phyloP scores from a whole-genome alignment of 352 stramenopile species.

The Phytopythium ostracodes region DNA sequence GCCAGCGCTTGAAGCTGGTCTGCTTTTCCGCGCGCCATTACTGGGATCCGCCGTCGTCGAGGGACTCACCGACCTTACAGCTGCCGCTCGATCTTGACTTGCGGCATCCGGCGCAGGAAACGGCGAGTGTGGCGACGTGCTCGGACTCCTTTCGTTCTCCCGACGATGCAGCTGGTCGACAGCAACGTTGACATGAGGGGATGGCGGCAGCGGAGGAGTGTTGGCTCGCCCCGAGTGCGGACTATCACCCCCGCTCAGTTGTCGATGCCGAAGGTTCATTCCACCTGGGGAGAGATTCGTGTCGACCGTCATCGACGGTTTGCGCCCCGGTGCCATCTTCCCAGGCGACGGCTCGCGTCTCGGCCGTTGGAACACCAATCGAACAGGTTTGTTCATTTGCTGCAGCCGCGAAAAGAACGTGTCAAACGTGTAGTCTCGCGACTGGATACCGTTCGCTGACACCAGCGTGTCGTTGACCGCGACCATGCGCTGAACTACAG shows the following conservation, averaged over 20 bases:
- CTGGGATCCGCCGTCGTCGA: not conserved
- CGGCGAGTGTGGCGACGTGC: not conserved
- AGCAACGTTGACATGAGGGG: constrained; percentile 16
- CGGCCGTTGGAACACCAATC: constrained; percentile 55
- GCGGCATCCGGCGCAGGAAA: not conserved
- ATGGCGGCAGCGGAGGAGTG: constrained; percentile 21
- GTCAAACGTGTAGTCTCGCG: constrained; percentile 70
- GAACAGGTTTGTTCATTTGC: constrained; percentile 84
- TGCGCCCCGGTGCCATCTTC: constrained; percentile 13
- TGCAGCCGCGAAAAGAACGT: constrained; percentile 78
- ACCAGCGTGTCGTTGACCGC: constrained; percentile 75
- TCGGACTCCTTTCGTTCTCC: not conserved
- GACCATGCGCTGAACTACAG: constrained; percentile 66
- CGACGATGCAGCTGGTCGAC: not conserved
- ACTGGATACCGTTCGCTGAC: constrained; percentile 69
- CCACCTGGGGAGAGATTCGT: constrained; percentile 10
- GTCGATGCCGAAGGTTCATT: constrained; percentile 8
- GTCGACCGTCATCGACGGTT: constrained; percentile 33
- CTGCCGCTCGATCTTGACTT: not conserved
- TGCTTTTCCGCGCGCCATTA: not conserved
- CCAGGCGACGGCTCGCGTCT: constrained; percentile 11
- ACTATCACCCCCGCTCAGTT: constrained; percentile 15
- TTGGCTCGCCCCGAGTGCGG: constrained; percentile 22
- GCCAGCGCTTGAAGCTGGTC: not conserved
- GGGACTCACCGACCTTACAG: not conserved